Conservation (phyloP, 176 grass and related monocot species). For the Aegilops umbellulata region DNA sequence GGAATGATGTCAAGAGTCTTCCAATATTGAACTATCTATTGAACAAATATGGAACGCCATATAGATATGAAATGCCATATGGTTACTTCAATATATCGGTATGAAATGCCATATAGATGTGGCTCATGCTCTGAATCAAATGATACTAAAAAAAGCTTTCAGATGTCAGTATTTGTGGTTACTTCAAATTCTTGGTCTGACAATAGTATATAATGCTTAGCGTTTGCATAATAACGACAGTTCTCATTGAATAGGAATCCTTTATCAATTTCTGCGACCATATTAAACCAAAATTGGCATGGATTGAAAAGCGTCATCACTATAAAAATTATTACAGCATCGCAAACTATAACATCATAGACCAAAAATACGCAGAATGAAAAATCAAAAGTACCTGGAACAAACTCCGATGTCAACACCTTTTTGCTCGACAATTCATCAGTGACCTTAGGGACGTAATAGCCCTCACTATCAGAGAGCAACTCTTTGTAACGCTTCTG, state of each 20-base stretch:
- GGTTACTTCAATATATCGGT: neutral
- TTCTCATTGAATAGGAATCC: neutral
- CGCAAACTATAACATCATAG: neutral
- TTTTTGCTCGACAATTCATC: constrained; percentile 80
- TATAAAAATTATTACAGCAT: neutral
- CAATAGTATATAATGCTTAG: constrained; percentile 2
- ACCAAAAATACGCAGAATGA: neutral
- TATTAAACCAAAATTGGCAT: neutral
- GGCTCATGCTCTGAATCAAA: neutral
- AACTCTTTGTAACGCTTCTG: constrained; percentile 85
- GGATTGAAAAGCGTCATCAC: neutral
- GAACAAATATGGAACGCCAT: neutral
- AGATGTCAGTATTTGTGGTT: neutral
- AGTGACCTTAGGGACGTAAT: constrained; percentile 73
- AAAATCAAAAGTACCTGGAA: constrained; percentile 66
- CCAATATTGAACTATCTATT: neutral
- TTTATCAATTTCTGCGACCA: neutral
- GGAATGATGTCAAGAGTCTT: neutral
- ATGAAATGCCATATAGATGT: neutral
- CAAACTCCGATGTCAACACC: constrained; percentile 75
- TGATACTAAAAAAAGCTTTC: neutral
- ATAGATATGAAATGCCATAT: neutral
- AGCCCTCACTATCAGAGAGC: constrained; percentile 62
- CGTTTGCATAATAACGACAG: neutral
- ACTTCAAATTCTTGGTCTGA: neutral